Conservation (phyloP, 2,329 filamentous ascomycete genomes). For the Colletotrichum camelliae region DNA sequence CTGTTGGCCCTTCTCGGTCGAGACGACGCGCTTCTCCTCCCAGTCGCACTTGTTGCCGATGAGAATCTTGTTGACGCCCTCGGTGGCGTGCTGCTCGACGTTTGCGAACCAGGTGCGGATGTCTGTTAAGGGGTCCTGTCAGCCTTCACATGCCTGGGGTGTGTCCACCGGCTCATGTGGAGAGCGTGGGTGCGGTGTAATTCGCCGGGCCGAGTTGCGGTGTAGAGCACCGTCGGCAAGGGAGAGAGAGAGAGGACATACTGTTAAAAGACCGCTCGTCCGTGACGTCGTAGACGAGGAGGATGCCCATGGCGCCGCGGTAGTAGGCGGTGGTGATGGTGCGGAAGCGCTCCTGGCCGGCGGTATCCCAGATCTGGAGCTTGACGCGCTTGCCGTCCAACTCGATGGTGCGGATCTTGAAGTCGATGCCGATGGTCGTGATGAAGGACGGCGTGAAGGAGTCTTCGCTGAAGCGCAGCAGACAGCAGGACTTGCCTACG, state of each 20-base stretch:
- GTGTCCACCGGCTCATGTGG: background rate
- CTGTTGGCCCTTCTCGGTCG: constrained; percentile 89
- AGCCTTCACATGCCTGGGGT: constrained; percentile 10
- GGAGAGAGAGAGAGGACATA: constrained; percentile 49
- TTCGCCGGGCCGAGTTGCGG: background rate
- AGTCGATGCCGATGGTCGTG: constrained; percentile 99
- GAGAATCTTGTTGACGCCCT: constrained; percentile 99
- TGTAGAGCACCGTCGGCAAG: background rate
- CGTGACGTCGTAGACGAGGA: constrained; percentile 98
- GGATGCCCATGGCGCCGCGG: constrained; percentile 95
- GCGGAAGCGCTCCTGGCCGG: constrained; percentile 96
- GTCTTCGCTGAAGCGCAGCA: constrained; percentile 96
- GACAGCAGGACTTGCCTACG: constrained; percentile 96
- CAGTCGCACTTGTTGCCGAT: constrained; percentile 99
- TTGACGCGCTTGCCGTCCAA: constrained; percentile 98
- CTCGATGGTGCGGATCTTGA: constrained; percentile 99
- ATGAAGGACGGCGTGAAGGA: constrained; percentile 98
- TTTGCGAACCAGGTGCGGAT: constrained; percentile 99
- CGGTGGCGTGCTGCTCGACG: constrained; percentile 96
- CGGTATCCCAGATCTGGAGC: constrained; percentile 99
- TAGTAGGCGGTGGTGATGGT: constrained; percentile 99
- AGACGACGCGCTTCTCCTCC: constrained; percentile 97
- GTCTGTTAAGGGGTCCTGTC: constrained; percentile 60
- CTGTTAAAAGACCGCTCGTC: constrained; percentile 96
- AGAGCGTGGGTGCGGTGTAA: background rate